Evolutionary conservation across 2,329 filamentous ascomycete species (phyloP).

Genomic region (Aspergillus phoenicis): DNA sequence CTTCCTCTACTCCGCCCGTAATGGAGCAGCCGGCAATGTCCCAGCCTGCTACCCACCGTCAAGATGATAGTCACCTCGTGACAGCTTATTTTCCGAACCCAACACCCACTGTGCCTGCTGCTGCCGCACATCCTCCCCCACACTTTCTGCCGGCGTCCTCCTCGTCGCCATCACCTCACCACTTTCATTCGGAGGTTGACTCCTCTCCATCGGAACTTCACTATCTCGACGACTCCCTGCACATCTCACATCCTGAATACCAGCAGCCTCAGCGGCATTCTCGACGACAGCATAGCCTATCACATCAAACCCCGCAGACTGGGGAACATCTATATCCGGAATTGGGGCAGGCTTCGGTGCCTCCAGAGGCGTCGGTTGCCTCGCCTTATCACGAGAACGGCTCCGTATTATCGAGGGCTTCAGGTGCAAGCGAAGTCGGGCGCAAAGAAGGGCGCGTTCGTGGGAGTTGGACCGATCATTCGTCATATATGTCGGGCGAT

Average conservation of each 20-base stretch:
- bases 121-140: constrained; percentile 20
- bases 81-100: constrained; percentile 25
- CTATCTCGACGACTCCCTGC: constrained; percentile 24
- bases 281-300: constrained; percentile 9
- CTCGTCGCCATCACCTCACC: constrained; percentile 3
- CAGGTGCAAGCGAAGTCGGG: constrained; percentile 29
- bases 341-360: constrained; percentile 18
- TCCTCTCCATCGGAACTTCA: constrained; percentile 24
- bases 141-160: constrained; percentile 14
- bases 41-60: constrained; percentile 39
- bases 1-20: constrained; percentile 19
- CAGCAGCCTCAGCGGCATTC: constrained; percentile 19
- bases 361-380: constrained; percentile 28
- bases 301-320: constrained; percentile 8
- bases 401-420: constrained; percentile 27
- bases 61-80: constrained; percentile 30
- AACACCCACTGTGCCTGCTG: constrained; percentile 21
- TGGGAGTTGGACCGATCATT: constrained; percentile 37
- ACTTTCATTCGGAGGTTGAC: constrained; percentile 8
- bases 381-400: constrained; percentile 27
- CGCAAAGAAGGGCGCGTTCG: constrained; percentile 35
- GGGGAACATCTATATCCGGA: constrained; percentile 25
- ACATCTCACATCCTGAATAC: constrained; percentile 25
- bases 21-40: constrained; percentile 42
- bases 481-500: constrained; percentile 39